Percentiles rank a stretch among this genome's conserved stretches.
phyloP scores from a whole-genome alignment of 2,329 filamentous ascomycete genomes.

The Knoxdaviesia capensis region DNA sequence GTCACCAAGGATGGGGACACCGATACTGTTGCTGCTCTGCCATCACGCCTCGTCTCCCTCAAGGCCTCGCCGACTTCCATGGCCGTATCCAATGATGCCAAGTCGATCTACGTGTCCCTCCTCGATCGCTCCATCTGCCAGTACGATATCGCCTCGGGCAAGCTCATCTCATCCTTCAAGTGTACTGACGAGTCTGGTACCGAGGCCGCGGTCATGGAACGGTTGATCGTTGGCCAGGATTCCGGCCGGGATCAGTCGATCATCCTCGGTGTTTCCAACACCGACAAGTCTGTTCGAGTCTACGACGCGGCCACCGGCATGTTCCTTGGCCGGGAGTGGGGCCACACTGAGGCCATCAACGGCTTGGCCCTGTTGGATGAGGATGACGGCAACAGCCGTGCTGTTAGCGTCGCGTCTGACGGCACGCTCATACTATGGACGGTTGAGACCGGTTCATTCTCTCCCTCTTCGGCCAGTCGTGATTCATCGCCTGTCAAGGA shows the following conservation, averaged over 20 bases:
- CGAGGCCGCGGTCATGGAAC: conserved; percentile 70
- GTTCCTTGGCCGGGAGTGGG: conserved; percentile 78
- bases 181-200: conserved; percentile 60
- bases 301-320: conserved; percentile 63
- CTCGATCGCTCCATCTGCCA: conserved; percentile 39
- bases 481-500: conserved; percentile 35
- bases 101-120: conserved; percentile 36
- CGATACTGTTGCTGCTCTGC: conserved; percentile 54
- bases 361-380: conserved; percentile 55
- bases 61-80: conserved; percentile 81
- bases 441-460: conserved; percentile 23
- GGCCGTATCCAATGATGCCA: conserved; percentile 42
- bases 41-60: conserved; percentile 56
- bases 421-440: conserved; percentile 70
- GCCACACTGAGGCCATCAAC: conserved; percentile 84
- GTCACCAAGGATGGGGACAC: conserved; percentile 46
- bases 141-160: conserved; percentile 46
- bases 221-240: conserved; percentile 44
- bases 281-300: conserved; percentile 83
- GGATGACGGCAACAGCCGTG: conserved; percentile 30
- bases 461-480: conserved; percentile 20
- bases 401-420: conserved; percentile 61
- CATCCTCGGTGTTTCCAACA: conserved; percentile 75
- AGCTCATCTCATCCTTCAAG: conserved; percentile 55
- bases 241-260: conserved; percentile 37